These are phyloP conservation scores for Dactylellina leptospora DNA, from an alignment of 2,329 filamentous ascomycete genomes.

Conservation along the genomic window DNA sequence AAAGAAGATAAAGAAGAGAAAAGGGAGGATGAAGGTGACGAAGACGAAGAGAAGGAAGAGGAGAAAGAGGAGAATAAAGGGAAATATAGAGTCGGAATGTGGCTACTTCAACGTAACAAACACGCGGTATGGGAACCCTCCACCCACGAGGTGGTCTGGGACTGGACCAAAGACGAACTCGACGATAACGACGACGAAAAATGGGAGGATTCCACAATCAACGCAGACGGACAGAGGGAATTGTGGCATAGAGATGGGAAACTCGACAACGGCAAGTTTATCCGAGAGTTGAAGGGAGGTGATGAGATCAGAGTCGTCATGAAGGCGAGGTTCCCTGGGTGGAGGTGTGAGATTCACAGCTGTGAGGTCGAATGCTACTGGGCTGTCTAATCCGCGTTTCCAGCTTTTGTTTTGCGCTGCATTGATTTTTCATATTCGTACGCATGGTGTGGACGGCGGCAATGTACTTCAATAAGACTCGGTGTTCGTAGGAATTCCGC, in stretches of 20 bases:
- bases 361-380: slow-evolving; percentile 54
- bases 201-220: slow-evolving; percentile 16
- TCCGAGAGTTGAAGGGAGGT: slow-evolving; percentile 33
- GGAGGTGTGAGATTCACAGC: slow-evolving; percentile 51
- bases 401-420: no score
- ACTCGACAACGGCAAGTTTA: slow-evolving; percentile 37
- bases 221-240: not conserved
- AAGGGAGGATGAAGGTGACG: not conserved
- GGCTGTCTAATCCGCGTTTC: slow-evolving; percentile 44
- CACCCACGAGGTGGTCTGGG: slow-evolving; percentile 29
- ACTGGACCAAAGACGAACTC: slow-evolving; percentile 33
- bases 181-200: slow-evolving; percentile 15
- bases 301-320: slow-evolving; percentile 52
- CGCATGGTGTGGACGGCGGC: no score
- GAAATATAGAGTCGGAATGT: slow-evolving; percentile 13
- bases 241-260: slow-evolving; percentile 23
- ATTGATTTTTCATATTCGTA: no score
- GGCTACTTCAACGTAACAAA: slow-evolving; percentile 29
- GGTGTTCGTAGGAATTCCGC: no score
- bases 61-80: slow-evolving; percentile 3
- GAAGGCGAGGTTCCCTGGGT: slow-evolving; percentile 51
- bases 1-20: not conserved
- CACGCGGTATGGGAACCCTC: slow-evolving; percentile 9
- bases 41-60: not conserved
- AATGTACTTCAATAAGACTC: no score